phyloP scores from a whole-genome alignment of 805 yeast species.

The Metschnikowia lachancei region DNA sequence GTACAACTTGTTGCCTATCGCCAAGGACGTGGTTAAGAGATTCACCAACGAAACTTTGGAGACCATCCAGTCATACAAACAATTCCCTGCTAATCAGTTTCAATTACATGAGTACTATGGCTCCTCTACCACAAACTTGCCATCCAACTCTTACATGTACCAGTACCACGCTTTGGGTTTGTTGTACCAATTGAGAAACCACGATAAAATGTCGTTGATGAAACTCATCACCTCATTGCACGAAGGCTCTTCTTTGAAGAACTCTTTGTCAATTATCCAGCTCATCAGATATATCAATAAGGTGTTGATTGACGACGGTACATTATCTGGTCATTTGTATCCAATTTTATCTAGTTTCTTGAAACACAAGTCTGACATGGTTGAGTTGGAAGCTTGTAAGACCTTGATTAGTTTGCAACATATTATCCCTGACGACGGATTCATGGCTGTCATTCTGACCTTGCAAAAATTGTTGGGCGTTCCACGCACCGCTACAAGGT shows the following conservation, averaged over 20 bases:
- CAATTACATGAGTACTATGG: constrained; percentile 57
- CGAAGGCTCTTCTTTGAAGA: constrained; percentile 60
- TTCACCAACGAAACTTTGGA: constrained; percentile 95
- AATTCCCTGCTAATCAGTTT: constrained; percentile 48
- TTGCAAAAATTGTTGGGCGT: constrained; percentile 77
- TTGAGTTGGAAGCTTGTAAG: constrained; percentile 89
- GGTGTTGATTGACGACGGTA: constrained; percentile 68
- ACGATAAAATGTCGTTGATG: constrained; percentile 90
- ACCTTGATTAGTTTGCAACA: constrained; percentile 54
- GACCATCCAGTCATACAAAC: constrained; percentile 66
- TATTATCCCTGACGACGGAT: constrained; percentile 60
- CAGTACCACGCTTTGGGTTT: constrained; percentile 96
- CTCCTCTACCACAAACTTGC: constrained; percentile 46
- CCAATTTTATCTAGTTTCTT: constrained; percentile 69
- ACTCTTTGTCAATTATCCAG: constrained; percentile 81
- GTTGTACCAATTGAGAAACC: constrained; percentile 80
- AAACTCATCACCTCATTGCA: constrained; percentile 80
- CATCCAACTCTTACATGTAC: constrained; percentile 73
- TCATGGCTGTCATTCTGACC: constrained; percentile 65
- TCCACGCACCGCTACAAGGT: constrained; percentile 85
- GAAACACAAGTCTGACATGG: constrained; percentile 81
- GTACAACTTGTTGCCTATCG: constrained; percentile 84
- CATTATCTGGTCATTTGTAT: constrained; percentile 55
- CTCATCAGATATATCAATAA: constrained; percentile 78
- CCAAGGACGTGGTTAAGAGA: constrained; percentile 88